Base-by-base conservation (phyloP, 371 early-diverging fungal species). In the Choanephora cucurbitarum region DNA sequence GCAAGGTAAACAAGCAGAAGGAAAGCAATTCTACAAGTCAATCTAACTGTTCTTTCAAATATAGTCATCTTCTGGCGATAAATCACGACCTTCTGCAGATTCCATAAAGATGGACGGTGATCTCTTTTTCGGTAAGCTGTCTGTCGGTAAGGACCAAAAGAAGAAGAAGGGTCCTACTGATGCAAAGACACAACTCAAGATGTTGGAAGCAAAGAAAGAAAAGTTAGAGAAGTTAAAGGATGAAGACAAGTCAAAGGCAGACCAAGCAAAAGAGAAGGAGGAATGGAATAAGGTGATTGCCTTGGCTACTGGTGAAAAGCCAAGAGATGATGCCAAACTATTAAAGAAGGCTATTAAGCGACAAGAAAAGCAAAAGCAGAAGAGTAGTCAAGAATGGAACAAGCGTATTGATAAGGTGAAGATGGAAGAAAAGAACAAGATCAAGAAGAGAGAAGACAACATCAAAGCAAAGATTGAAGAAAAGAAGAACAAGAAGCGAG, bases 321-420 rank as follows among this genome's bases (percentile, higher is more conserved):
- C 94, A 57, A 91, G 91, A 71, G 97, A 97, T 62, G 93, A 97
- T 55, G 66, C 86, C 40, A 91, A 87, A 65, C 73, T 95, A 42
- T 72, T 97, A 53, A 94, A 95, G 71, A 93, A 94, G 82, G 89
- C 92, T 0, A 82, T 97, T 54, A 94, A 93, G 76, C 85, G 92
- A 55, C 82, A 88, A 60, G 88, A 91, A 61, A 81, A 88, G 63
- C 68, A 71, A 48, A 97, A 97, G 88, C 74, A 71, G 64, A 93
- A 91, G 87, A 88, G 89, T 61, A 69, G 81, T 19, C 75, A 86
- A 48, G 88, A 89, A 56, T 97, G 94, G 94, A 79, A 67, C n/a
- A 85, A 91, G 23, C 89, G 95, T 55, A 78, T 81, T 57, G 73
- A 86, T 14, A 79, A 82, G 44, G 81, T 89, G 33, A 78, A 75